Evolutionary conservation across 2,329 filamentous ascomycete species (phyloP), one percentile per base, ranked within the genome.

Genomic region (Aureobasidium sp.): DNA sequence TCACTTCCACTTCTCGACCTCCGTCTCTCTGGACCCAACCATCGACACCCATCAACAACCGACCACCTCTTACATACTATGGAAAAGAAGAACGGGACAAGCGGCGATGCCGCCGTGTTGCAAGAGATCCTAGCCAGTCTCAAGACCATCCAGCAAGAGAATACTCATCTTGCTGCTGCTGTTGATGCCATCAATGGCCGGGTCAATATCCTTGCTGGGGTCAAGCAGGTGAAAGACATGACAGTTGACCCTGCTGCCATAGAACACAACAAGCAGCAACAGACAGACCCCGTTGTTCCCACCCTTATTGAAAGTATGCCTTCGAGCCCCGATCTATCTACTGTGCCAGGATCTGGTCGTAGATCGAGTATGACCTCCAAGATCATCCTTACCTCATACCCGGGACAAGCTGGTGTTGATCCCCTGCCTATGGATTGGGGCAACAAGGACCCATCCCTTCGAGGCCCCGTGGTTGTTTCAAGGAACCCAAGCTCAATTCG

Each of bases 371-470:
- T 66, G 19, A 68, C 78, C 40, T 83, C 81, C 46, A 84, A 84
- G 67, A 86, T 87, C 69, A 85, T 87, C 65, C 77, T 89, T 65
- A 89, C 86, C 54, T 96, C 92, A 6, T 96, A 97, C 74, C 93
- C 93, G 29, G 91, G 90, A 67, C 93, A 96, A 75, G 90, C 89
- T 65, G 93, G 93, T 64, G 93, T 97, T 74, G 89, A 95, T 65
- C 92, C 93, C n/a, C 77, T 96, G 55, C 84, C 85, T 23, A 84
- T 97, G 80, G 81, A 88, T 66, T 97, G 93, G 93, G 93, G 93
- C 54, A 84, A 90, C 60, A 76, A 82, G 59, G 89, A 95, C 71
- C 84, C 89, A 40, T 74, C 80, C 61, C 79, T 85, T 68, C 84
- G 93, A 74, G 94, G 93, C 1, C 93, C 93, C 4, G 89, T 97